A percentile compares a stretch with the other conserved stretches of the same genome.
These are phyloP conservation scores for Paramecium tetraurelia DNA, from an alignment of 73 alveolate genomes.

Conservation along the genomic window DNA sequence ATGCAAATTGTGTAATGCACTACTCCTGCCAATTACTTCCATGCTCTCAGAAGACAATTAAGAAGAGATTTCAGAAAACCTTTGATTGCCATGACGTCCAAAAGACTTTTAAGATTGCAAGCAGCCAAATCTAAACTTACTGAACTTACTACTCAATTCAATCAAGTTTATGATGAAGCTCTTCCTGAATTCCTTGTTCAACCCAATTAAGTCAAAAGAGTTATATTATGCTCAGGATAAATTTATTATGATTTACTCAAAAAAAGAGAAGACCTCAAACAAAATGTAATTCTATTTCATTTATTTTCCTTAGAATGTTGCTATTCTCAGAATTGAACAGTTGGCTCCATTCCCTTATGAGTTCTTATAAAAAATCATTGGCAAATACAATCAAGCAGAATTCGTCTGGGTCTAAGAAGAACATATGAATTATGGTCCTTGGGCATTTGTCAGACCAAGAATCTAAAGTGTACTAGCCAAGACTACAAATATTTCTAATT, in stretches of 20 bases:
- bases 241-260: conserved; percentile 47
- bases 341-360: conserved; percentile 63
- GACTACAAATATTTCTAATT: not conserved
- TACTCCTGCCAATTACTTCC: conserved; percentile 96
- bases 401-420: conserved; percentile 58
- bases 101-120: conserved; percentile 74
- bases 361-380: not conserved
- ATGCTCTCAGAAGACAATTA: conserved; percentile 88
- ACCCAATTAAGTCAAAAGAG: conserved; percentile 37
- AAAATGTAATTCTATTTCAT: not conserved
- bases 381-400: conserved; percentile 20
- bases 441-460: conserved; percentile 58
- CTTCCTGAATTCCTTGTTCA: conserved; percentile 7
- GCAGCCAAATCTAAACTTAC: conserved; percentile 63
- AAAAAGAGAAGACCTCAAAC: conserved; percentile 39
- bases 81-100: conserved; percentile 74
- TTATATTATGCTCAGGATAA: conserved; percentile 48
- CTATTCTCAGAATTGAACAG: conserved; percentile 51
- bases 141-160: conserved; percentile 26
- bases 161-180: not conserved
- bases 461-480: not conserved
- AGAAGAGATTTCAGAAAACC: conserved; percentile 95
- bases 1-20: conserved; percentile 81
- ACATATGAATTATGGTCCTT: conserved; percentile 57
- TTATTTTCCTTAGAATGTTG: not conserved